phyloP scores from a whole-genome alignment of 345 rosid species.

The Citrus unshiu region DNA sequence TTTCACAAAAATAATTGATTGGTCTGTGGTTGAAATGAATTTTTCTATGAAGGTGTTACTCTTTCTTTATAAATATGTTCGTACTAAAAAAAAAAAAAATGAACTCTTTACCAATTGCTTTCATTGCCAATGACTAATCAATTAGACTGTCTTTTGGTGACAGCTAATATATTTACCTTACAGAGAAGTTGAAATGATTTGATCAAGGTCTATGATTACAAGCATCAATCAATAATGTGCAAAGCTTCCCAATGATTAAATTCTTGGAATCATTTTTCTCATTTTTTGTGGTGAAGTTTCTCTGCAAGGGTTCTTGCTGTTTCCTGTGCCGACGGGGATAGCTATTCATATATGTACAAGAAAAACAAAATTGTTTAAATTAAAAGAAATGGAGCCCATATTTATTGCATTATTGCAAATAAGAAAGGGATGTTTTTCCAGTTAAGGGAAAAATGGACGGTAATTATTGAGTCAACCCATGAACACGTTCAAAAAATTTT shows the following conservation, averaged over 20 bases:
- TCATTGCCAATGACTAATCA: no score
- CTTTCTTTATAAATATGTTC: no score
- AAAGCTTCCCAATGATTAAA: background rate
- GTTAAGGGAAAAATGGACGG: background rate
- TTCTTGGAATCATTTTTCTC: background rate
- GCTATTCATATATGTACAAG: background rate
- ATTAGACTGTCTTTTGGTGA: no score
- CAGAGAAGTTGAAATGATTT: background rate
- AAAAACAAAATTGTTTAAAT: background rate
- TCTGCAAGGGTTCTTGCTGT: background rate
- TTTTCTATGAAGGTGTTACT: no score
- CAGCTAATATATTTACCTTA: no score
- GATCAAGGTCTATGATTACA: background rate
- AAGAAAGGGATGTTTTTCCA: background rate
- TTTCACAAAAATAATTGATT: no score
- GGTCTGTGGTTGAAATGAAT: no score
- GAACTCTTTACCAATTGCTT: no score
- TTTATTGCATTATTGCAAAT: slow-evolving; percentile 15
- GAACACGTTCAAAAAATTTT: background rate
- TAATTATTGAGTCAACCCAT: background rate
- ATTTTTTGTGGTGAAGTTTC: background rate
- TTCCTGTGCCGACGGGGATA: background rate
- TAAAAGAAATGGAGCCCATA: slow-evolving; percentile 16
- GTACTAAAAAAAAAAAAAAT: no score
- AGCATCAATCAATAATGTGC: background rate